Percentiles rank a stretch among this genome's conserved stretches.
Conservation (phyloP, 2,329 filamentous ascomycete genomes). For the Fusarium veterinarium region DNA sequence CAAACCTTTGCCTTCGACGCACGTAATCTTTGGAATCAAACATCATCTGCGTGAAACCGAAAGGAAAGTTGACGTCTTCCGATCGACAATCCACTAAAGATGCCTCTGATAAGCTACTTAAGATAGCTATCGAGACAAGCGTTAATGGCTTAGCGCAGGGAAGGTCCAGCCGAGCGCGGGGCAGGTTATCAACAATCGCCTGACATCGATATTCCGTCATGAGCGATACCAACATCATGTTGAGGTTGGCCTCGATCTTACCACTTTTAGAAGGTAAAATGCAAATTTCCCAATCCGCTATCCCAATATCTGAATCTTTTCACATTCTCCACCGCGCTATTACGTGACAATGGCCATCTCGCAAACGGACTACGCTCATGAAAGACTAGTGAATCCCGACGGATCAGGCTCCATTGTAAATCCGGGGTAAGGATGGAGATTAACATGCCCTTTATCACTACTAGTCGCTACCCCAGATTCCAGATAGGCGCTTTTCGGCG, state of each 20-base stretch:
- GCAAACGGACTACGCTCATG: fast-evolving
- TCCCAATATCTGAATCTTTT: fast-evolving
- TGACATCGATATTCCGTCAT: neutral
- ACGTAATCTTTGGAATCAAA: neutral
- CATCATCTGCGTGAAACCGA: fast-evolving
- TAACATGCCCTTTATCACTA: fast-evolving
- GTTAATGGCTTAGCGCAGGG: fast-evolving
- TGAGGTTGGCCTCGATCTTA: neutral
- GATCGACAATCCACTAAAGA: fast-evolving
- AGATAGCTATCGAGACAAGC: neutral
- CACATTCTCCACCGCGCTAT: neutral
- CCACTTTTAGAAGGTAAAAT: neutral
- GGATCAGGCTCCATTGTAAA: neutral
- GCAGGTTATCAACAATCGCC: fast-evolving
- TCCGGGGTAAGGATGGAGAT: neutral
- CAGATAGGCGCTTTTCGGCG: fast-evolving
- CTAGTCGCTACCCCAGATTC: neutral
- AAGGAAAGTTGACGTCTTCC: fast-evolving
- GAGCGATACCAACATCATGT: neutral
- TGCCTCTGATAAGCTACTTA: fast-evolving
- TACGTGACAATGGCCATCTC: neutral
- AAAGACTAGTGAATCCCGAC: fast-evolving
- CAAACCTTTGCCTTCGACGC: fast-evolving
- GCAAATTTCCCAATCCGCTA: fast-evolving
- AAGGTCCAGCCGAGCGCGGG: neutral